phyloP scores from a whole-genome alignment of 208 protist genomes.

The Leishmania gerbilli region DNA sequence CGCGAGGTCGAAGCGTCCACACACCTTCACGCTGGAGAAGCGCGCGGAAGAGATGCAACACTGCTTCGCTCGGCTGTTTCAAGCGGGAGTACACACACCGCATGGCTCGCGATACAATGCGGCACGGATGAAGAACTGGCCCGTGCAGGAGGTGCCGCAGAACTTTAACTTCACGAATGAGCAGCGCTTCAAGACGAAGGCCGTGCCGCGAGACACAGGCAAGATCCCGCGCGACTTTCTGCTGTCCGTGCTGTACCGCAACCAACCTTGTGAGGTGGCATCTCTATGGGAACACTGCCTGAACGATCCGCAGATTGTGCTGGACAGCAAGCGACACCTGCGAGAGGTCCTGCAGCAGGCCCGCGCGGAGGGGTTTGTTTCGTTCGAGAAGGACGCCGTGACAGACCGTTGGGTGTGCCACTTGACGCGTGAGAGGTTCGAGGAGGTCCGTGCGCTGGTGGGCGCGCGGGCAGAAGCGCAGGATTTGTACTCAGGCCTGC shows the following conservation, averaged over 20 bases:
- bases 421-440: constrained; percentile 83
- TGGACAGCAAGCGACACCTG: constrained; percentile 92
- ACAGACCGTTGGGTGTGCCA: constrained; percentile 77
- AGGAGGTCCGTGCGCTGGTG: constrained; percentile 78
- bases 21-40: neutral
- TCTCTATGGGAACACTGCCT: constrained; percentile 84
- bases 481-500: constrained; percentile 52
- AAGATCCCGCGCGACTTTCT: constrained; percentile 88
- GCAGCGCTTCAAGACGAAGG: constrained; percentile 73
- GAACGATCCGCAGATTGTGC: constrained; percentile 78
- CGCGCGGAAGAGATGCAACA: constrained; percentile 27
- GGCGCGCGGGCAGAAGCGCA: constrained; percentile 42
- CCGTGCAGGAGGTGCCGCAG: constrained; percentile 63
- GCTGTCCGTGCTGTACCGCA: constrained; percentile 85
- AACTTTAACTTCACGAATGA: constrained; percentile 85
- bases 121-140: constrained; percentile 84
- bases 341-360: constrained; percentile 88
- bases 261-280: constrained; percentile 89
- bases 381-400: constrained; percentile 78
- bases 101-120: constrained; percentile 68
- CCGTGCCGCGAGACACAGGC: constrained; percentile 84
- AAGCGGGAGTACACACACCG: constrained; percentile 75
- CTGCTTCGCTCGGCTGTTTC: constrained; percentile 44
- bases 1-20: neutral
- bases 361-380: constrained; percentile 85